Percentiles rank a stretch among this genome's conserved stretches.
Evolutionary conservation across 1,139 yeast species (phyloP).

Genomic region (Kazachstania sp.): DNA sequence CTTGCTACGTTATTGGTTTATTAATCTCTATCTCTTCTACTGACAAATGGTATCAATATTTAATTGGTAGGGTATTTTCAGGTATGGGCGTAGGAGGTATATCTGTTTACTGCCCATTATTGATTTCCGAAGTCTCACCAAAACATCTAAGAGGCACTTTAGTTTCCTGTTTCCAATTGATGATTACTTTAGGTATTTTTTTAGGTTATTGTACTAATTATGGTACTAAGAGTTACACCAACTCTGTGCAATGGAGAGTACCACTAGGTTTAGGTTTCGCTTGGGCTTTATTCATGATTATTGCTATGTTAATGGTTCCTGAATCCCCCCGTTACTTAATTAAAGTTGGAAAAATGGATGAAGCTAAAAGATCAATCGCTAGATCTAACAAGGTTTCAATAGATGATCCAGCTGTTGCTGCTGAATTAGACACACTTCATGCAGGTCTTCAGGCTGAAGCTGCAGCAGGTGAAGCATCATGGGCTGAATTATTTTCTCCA

Average conservation of each 20-base stretch:
- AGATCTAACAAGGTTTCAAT: constrained; percentile 2
- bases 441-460: constrained; percentile 30
- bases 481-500: constrained; percentile 54
- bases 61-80: constrained; percentile 1
- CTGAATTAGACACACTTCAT: constrained; percentile 34
- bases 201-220: constrained; percentile 6
- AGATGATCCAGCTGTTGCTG: constrained; percentile 4
- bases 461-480: constrained; percentile 36
- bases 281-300: constrained; percentile 5
- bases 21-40: constrained; percentile 1
- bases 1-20: neutral
- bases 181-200: constrained; percentile 6
- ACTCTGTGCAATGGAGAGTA: constrained; percentile 6
- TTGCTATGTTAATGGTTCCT: constrained; percentile 5
- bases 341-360: constrained; percentile 1
- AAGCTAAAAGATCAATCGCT: constrained; percentile 5
- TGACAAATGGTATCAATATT: constrained; percentile 2
- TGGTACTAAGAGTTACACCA: constrained; percentile 2
- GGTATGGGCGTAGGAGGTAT: constrained; percentile 4
- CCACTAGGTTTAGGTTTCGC: constrained; percentile 6
- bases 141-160: constrained; percentile 3
- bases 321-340: constrained; percentile 7
- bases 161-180: constrained; percentile 5
- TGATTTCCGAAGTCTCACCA: constrained; percentile 4
- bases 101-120: constrained; percentile 1